Evolutionary conservation across 2,329 filamentous ascomycete genomes (phyloP), one percentile per base, ranked within the genome.

Genomic region (Periconia sp.): DNA sequence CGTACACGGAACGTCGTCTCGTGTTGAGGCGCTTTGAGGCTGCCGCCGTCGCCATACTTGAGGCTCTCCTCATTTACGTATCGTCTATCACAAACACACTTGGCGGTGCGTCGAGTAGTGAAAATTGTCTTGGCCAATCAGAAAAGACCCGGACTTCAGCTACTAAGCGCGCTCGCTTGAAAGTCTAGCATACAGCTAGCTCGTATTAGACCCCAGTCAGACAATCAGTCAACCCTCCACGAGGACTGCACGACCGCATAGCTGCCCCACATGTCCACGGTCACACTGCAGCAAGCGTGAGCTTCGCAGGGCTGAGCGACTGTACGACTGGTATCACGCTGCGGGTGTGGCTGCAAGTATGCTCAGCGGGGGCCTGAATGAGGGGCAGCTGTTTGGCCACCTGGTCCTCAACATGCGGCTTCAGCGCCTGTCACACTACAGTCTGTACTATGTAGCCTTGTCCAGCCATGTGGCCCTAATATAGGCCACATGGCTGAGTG

Each of bases 41-140:
- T n/a, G n/a, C n/a, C n/a, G n/a, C n/a, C n/a, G n/a, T n/a, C n/a
- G n/a, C n/a, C n/a, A n/a, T n/a, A n/a, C n/a, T n/a, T n/a, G n/a
- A n/a, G n/a, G n/a, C n/a, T n/a, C n/a, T n/a, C n/a, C n/a, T n/a
- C n/a, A n/a, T n/a, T n/a, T n/a, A n/a, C n/a, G n/a, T n/a, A n/a
- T n/a, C n/a, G n/a, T n/a, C n/a, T n/a, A n/a, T n/a, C n/a, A n/a
- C n/a, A n/a, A n/a, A n/a, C n/a, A n/a, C n/a, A n/a, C n/a, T n/a
- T n/a, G n/a, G n/a, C n/a, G n/a, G n/a, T n/a, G n/a, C n/a, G n/a
- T n/a, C n/a, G n/a, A 36, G 34, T 11, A 40, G 36, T 40, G 37
- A 40, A 40, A 18, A 29, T 21, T 22, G 8, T 18, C 21, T 11
- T 16, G 18, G 19, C 48, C 48, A 50, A 50, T 47, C 40, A 47